Conservation (phyloP, 2,329 filamentous ascomycete genomes). For the Xylaria digitata region DNA sequence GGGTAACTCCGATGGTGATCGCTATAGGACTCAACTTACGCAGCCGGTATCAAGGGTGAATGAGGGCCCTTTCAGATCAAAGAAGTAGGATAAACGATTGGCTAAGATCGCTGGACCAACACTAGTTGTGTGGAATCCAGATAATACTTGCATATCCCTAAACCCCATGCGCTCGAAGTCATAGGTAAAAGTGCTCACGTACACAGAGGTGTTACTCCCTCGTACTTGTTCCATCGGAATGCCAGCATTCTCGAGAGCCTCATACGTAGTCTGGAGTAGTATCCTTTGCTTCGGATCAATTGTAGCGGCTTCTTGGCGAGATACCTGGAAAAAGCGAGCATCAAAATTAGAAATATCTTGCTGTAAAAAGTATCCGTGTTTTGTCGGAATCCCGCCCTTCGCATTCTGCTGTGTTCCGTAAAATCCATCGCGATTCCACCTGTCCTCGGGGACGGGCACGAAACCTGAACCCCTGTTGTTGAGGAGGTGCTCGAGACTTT, state of each 20-base stretch:
- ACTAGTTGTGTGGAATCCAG: constrained; percentile 45
- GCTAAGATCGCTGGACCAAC: constrained; percentile 43
- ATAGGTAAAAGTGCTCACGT: constrained; percentile 45
- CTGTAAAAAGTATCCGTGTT: constrained; percentile 43
- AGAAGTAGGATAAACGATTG: constrained; percentile 43
- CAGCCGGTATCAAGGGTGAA: constrained; percentile 35
- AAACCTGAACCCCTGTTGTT: constrained; percentile 31
- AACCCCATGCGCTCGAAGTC: constrained; percentile 40
- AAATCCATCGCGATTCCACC: constrained; percentile 38
- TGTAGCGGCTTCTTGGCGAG: constrained; percentile 50
- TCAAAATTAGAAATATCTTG: constrained; percentile 51
- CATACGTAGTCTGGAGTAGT: constrained; percentile 55
- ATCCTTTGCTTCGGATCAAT: constrained; percentile 57
- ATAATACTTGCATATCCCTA: constrained; percentile 39
- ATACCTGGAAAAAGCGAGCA: constrained; percentile 56
- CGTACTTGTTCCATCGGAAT: constrained; percentile 32
- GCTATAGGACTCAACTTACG: constrained; percentile 14
- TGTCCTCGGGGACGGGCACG: constrained; percentile 29
- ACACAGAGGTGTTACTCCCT: constrained; percentile 38
- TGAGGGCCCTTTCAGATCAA: constrained; percentile 32
- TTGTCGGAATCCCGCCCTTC: constrained; percentile 44
- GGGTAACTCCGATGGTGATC: neutral
- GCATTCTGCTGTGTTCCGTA: constrained; percentile 38
- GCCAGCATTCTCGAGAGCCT: constrained; percentile 51
- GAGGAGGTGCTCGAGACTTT: constrained; percentile 25